Conservation (phyloP, 768 basidiomycete genomes). For the Glaciozyma martinii region DNA sequence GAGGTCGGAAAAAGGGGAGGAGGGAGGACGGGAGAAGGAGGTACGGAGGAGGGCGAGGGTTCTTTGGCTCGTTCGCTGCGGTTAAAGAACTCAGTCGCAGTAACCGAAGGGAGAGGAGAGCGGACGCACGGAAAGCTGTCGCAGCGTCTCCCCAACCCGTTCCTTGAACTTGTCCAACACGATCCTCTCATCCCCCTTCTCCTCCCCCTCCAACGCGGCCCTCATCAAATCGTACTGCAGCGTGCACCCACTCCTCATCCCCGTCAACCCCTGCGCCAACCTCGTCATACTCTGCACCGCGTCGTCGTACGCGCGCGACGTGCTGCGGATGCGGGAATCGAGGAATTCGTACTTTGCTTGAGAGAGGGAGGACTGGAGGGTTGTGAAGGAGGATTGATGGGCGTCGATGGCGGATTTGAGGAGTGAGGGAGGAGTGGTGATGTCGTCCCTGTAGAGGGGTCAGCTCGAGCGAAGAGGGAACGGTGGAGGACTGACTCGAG, state of each 20-base stretch:
- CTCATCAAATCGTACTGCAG: slow-evolving; percentile 73
- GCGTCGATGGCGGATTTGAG: slow-evolving; percentile 70
- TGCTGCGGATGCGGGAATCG: slow-evolving; percentile 40
- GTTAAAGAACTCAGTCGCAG: background rate
- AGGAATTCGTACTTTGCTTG: slow-evolving; percentile 75
- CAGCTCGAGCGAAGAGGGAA: background rate
- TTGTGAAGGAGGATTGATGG: slow-evolving; percentile 83
- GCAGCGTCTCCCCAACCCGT: slow-evolving; percentile 17
- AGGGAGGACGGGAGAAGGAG: slow-evolving; percentile 2
- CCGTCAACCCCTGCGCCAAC: slow-evolving; percentile 87
- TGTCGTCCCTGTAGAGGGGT: slow-evolving; percentile 41
- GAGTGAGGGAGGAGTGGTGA: slow-evolving; percentile 47
- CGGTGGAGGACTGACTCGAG: slow-evolving; percentile 51
- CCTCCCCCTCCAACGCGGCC: slow-evolving; percentile 41
- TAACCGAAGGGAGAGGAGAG: fast-evolving
- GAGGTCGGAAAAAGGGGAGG: slow-evolving; percentile 3
- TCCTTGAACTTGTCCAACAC: slow-evolving; percentile 25
- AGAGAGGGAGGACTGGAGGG: slow-evolving; percentile 69
- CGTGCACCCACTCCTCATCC: slow-evolving; percentile 70
- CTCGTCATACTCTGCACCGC: slow-evolving; percentile 69
- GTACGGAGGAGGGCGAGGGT: slow-evolving; percentile 9
- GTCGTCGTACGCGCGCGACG: slow-evolving; percentile 18
- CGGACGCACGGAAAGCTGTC: slow-evolving; percentile 6
- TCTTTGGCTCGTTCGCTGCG: slow-evolving; percentile 12
- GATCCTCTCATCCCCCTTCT: slow-evolving; percentile 12